Base-by-base conservation (phyloP, 2,329 filamentous ascomycete species). In the Fusarium odoratissimum region DNA sequence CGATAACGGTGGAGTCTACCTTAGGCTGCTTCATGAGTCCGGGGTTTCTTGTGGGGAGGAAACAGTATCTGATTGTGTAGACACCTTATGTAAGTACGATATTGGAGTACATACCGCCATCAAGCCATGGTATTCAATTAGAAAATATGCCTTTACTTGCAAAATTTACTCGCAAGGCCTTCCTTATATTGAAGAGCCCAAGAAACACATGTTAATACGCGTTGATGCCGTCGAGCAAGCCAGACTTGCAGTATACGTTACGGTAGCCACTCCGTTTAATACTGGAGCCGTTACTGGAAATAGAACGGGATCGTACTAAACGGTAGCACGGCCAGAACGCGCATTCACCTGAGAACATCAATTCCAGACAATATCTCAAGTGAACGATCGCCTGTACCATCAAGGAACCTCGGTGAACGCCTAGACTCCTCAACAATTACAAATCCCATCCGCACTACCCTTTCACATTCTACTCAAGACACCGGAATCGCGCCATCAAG, bases 1-100 rank as follows among this genome's bases (percentile, higher is more conserved):
- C 71, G 73, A 71, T 60, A 75, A 77, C 71, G 75, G 75, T 76
- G 63, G 68, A 66, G 60, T 25, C 17, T 46, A 28, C 42, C 40
- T 48, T 48, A 16, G 25, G 40, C 33, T 23, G 31, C 63, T 58
- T 68, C 25, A 41, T 48, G 41, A 45, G 51, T 57, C 58, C 30
- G 60, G 67, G 67, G 62, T 60, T 65, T 38, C 45, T 44, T 71
- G 66, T n/a, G 64, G 70, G 59, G 64, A 54, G 38, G 14, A 31
- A 44, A 21, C 31, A 30, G 38, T 19, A 16, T 56, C 42, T 28
- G 21, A 40, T 60, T 35, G 30, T 33, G 6, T 40, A 30, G 25
- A 16, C 31, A 49, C 10, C 45, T 31, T 31, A 45, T 31, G 59
- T 30, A 17, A 33, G n/a, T 16, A 49, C 25, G 30, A 51, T 33